phyloP scores from a whole-genome alignment of 371 early-diverging fungal species.

The Parasitella parasitica region DNA sequence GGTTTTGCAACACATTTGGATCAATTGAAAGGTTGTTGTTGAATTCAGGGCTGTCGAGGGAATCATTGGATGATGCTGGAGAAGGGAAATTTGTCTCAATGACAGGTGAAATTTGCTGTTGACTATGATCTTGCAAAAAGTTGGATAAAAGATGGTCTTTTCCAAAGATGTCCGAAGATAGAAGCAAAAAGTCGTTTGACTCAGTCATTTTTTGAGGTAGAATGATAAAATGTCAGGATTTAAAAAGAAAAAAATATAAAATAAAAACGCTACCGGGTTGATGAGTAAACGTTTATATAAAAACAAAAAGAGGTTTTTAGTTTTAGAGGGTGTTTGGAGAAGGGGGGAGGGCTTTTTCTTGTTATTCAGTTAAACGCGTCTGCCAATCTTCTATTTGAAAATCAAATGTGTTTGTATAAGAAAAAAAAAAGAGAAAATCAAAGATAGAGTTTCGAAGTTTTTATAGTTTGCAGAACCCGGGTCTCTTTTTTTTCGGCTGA shows the following conservation, averaged over 20 bases:
- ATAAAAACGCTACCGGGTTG: constrained; percentile 13
- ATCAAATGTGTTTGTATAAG: background rate
- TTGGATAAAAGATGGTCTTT: constrained; percentile 29
- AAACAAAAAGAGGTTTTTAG: constrained; percentile 24
- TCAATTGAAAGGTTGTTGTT: constrained; percentile 18
- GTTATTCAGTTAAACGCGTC: background rate
- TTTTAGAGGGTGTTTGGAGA: constrained; percentile 6
- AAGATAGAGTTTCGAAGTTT: background rate
- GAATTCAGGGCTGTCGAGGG: constrained; percentile 22
- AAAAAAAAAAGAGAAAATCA: background rate
- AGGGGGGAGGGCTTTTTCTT: background rate
- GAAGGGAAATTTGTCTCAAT: constrained; percentile 29
- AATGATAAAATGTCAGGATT: background rate
- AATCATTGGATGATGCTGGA: constrained; percentile 30
- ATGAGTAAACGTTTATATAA: constrained; percentile 20
- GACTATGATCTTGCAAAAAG: constrained; percentile 24
- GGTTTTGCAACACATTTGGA: constrained; percentile 28
- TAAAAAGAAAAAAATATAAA: constrained; percentile 23
- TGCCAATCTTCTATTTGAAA: constrained; percentile 4
- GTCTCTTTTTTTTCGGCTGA: background rate
- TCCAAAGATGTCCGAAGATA: constrained; percentile 25
- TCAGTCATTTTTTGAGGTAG: constrained; percentile 18
- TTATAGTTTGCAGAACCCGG: background rate
- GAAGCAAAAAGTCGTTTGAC: constrained; percentile 28
- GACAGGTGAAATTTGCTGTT: constrained; percentile 11